Base-by-base conservation (phyloP, 345 rosid species). In the Eucalyptus curtisii region DNA sequence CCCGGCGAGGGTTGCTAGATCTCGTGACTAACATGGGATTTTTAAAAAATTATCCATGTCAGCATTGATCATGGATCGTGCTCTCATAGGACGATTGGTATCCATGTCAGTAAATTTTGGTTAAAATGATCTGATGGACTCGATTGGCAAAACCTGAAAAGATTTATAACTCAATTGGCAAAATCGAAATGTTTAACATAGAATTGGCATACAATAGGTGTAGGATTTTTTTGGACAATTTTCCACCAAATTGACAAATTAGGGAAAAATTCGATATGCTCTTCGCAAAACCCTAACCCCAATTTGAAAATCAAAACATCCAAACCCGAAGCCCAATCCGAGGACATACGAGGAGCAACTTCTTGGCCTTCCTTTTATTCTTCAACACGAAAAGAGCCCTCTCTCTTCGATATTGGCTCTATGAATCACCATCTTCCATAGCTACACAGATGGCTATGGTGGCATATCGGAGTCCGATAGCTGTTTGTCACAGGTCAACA, bases 1-100 rank as follows among this genome's bases (percentile, higher is more conserved):
- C 30, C 11, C 0, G 0, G 13, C 1, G 13, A 55, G 61, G 13
- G 6, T 24, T 24, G 5, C 30, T 0, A 1, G 1, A 55, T 55
- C 4, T 24, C 0, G 1, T 0, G 30, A 4, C 30, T 55, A 55
- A 9, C 61, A 24, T 22, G 30, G 13, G 30, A 24, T 55, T 24
- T 55, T 10, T 10, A 55, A 55, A 24, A 55, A 55, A 55, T 55
- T 24, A 24, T 55, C 30, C 13, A 9, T 24, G 30, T 24, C 6
- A 4, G 0, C 8, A 52, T 19, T 52, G 2, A 52, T 52, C 57
- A 19, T 52, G 24, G 55, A 52, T 52, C 0, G 4, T 19, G 24
- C 19, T 52, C 10, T 52, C 24, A 0, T 7, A 52, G 9, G 10
- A 52, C 24, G 0, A 52, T 7, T 5, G 24, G 1, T 4, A 1